Evolutionary conservation across 179 eudicot genomes (phyloP).

Genomic region (Silene vulgaris): DNA sequence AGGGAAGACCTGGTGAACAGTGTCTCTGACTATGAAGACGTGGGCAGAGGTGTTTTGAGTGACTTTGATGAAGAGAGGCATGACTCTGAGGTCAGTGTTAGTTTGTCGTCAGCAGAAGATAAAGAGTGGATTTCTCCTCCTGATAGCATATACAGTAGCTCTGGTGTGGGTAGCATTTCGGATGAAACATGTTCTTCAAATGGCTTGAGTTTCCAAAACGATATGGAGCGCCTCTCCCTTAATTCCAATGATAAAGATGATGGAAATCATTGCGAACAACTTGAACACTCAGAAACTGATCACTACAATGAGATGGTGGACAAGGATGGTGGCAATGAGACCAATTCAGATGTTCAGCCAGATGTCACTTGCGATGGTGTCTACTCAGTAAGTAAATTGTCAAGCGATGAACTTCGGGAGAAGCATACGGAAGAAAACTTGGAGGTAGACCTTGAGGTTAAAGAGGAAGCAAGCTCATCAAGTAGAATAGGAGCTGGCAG

Average conservation of each 20-base stretch:
- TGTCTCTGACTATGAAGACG: slow-evolving; percentile 37
- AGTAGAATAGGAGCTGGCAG: slow-evolving; percentile 39
- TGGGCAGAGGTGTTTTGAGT: slow-evolving; percentile 35
- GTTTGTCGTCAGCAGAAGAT: slow-evolving; percentile 45
- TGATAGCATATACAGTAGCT: slow-evolving; percentile 58
- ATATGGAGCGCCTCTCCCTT: slow-evolving; percentile 34
- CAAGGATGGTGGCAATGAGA: slow-evolving; percentile 29
- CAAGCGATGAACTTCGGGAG: slow-evolving; percentile 26
- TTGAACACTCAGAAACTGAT: slow-evolving; percentile 27
- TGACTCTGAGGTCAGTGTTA: slow-evolving; percentile 32
- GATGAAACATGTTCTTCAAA: slow-evolving; percentile 44
- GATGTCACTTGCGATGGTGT: slow-evolving; percentile 24
- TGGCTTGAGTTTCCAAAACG: slow-evolving; percentile 43
- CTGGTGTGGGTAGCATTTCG: slow-evolving; percentile 45
- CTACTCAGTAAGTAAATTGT: slow-evolving; percentile 25
- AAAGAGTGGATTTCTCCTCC: slow-evolving; percentile 94
- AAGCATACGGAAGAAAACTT: slow-evolving; percentile 31
- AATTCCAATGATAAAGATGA: slow-evolving; percentile 31
- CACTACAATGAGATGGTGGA: slow-evolving; percentile 27
- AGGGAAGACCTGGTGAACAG: slow-evolving; percentile 40
- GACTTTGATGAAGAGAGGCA: slow-evolving; percentile 43
- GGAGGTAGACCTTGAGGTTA: slow-evolving; percentile 31
- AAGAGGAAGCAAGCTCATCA: slow-evolving; percentile 37
- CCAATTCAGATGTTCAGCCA: slow-evolving; percentile 24
- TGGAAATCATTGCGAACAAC: slow-evolving; percentile 26